Evolutionary conservation across 768 basidiomycete species (phyloP).

Genomic region (Boletus sensibilis): DNA sequence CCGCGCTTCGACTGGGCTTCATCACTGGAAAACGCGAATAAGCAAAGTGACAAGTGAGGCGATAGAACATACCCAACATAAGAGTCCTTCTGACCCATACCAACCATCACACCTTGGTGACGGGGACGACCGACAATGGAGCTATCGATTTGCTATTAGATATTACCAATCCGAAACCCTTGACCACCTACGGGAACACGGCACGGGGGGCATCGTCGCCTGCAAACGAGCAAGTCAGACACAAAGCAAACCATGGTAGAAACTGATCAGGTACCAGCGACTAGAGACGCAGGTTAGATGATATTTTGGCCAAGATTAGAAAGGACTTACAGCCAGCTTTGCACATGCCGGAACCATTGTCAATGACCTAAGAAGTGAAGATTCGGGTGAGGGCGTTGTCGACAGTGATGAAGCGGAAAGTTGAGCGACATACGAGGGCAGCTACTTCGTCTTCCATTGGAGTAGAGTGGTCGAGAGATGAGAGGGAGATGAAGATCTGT

Average conservation of each 20-base stretch:
- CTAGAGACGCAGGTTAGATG: slow-evolving; percentile 37
- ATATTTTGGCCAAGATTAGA: slow-evolving; percentile 2
- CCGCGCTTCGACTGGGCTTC: slow-evolving; percentile 95
- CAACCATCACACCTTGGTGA: slow-evolving; percentile 95
- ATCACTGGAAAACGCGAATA: slow-evolving; percentile 49
- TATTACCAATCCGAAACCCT: slow-evolving; percentile 3
- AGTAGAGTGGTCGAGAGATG: slow-evolving; percentile 19
- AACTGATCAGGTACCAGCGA: slow-evolving; percentile 52
- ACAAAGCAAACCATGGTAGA: background rate
- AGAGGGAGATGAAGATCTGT: slow-evolving; percentile 22
- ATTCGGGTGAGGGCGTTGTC: background rate
- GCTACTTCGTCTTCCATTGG: slow-evolving; percentile 68
- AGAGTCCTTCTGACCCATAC: slow-evolving; percentile 96
- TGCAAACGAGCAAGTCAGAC: slow-evolving; percentile 31
- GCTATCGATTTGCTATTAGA: slow-evolving; percentile 36
- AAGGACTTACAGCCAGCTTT: slow-evolving; percentile 91
- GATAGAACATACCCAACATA: slow-evolving; percentile 72
- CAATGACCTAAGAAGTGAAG: slow-evolving; percentile 61
- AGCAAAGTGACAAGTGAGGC: slow-evolving; percentile 11
- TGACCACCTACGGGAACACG: slow-evolving; percentile 84
- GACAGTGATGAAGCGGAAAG: background rate
- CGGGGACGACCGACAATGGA: slow-evolving; percentile 95
- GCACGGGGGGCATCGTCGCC: slow-evolving; percentile 90
- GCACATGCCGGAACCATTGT: slow-evolving; percentile 99
- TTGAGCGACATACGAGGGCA: slow-evolving; percentile 41